Conservation (phyloP, 768 basidiomycete genomes). For the Boletus pseudo-olivaceus region DNA sequence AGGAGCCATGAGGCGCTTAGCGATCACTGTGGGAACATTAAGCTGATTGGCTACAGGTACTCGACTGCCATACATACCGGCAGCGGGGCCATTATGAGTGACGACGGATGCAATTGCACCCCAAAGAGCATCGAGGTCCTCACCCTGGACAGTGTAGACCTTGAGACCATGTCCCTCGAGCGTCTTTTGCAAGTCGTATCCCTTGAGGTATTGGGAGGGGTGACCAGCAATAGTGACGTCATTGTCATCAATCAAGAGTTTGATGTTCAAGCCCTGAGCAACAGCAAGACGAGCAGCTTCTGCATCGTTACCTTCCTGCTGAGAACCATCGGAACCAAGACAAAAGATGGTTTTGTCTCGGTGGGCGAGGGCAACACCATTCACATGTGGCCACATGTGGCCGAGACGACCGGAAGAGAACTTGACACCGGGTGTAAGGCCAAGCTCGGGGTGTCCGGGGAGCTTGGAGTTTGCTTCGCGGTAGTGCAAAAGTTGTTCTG, state of each 20-base stretch:
- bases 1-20: slow-evolving; percentile 67
- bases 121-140: slow-evolving; percentile 80
- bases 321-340: slow-evolving; percentile 86
- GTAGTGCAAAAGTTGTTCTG: slow-evolving; percentile 79
- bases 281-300: slow-evolving; percentile 87
- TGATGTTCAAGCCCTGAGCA: slow-evolving; percentile 78
- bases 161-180: slow-evolving; percentile 80
- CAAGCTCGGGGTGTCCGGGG: slow-evolving; percentile 87
- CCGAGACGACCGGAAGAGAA: slow-evolving; percentile 93
- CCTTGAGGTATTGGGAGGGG: slow-evolving; percentile 81
- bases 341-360: slow-evolving; percentile 74
- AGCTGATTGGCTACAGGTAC: not conserved
- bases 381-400: slow-evolving; percentile 87
- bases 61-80: slow-evolving; percentile 41
- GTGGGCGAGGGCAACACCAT: slow-evolving; percentile 81
- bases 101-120: slow-evolving; percentile 54
- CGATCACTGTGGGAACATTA: slow-evolving; percentile 46
- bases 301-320: slow-evolving; percentile 89
- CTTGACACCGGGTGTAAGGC: slow-evolving; percentile 88
- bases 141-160: slow-evolving; percentile 69
- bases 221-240: slow-evolving; percentile 92
- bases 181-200: slow-evolving; percentile 68
- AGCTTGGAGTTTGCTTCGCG: slow-evolving; percentile 83
- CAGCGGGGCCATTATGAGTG: slow-evolving; percentile 69
- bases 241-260: slow-evolving; percentile 86